phyloP scores from a whole-genome alignment of 345 rosid species.

The Trapa incisa region DNA sequence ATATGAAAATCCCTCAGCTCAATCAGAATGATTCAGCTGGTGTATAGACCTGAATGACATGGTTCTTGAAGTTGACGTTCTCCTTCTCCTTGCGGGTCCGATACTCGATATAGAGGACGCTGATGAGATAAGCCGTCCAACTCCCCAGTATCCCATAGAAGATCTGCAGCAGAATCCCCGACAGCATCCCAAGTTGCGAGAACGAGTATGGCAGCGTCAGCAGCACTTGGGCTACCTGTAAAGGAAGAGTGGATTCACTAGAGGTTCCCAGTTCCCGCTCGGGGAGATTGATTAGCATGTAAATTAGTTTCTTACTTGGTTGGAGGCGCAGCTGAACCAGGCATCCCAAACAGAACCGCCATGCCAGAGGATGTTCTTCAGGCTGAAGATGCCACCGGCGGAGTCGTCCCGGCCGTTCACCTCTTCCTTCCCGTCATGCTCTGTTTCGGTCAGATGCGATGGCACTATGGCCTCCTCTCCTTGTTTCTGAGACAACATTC shows the following conservation, averaged over 20 bases:
- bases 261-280: no score
- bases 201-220: conserved; percentile 91
- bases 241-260: no score
- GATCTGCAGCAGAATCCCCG: conserved; percentile 75
- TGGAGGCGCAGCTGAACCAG: conserved; percentile 98
- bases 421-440: conserved; percentile 18
- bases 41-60: conserved; percentile 26
- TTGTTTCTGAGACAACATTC: conserved; percentile 80
- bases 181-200: conserved; percentile 89
- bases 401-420: conserved; percentile 16
- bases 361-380: conserved; percentile 80
- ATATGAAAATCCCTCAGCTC: neutral
- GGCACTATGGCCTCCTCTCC: conserved; percentile 77
- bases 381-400: conserved; percentile 18
- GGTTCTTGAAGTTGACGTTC: conserved; percentile 88
- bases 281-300: conserved; percentile 78
- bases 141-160: conserved; percentile 87
- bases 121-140: conserved; percentile 98
- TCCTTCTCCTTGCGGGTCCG: conserved; percentile 89
- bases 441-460: conserved; percentile 41
- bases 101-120: conserved; percentile 85
- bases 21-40: no score
- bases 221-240: conserved; percentile 86
- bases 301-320: conserved; percentile 65
- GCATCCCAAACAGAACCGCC: conserved; percentile 99